Base-by-base conservation (phyloP, 1,284 basidiomycete species). In the Sanghuangporus baumii region DNA sequence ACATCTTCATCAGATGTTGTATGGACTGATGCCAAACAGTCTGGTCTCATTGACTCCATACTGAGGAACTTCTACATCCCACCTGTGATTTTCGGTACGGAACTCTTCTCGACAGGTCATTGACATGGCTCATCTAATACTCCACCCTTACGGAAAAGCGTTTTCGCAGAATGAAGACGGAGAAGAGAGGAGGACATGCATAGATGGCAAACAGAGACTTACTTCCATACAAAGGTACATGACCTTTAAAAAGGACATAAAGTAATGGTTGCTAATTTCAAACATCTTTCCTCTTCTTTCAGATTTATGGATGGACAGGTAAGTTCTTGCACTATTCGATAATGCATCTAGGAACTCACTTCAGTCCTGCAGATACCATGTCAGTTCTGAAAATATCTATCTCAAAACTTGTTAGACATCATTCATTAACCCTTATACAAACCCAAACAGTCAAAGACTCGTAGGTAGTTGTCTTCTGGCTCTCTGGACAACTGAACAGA, bases 151-250 rank as follows among this genome's bases (percentile, higher is more conserved):
- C n/a, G 43, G 7, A 20, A 43, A 63, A 82, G 82, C 82, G 41
- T 77, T 87, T 1, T 74, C 74, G 54, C 71, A 67, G 20, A 80
- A 83, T 60, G 81, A 84, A 9, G 83, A 85, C 0, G 84, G 81
- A 0, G 78, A 81, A 55, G 74, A 77, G 47, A 72, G 81, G n/a
- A 74, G 82, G 63, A 74, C 85, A 57, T 91, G 89, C 66, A 87
- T 91, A 12, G 89, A 91, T 66, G 88, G 88, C 4, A 91, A 91
- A 70, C 88, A 90, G 74, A 77, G 88, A 50, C 71, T 90, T 56
- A 89, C 87, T 0, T 88, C 88, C 0, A 88, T 90, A 64, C 82
- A 84, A 67, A 84, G 82, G 66, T 66, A 34, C 4, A 60, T 47
- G 12, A 11, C 20, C 52, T n/a, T 54, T 5, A 9, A 7, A 38